phyloP scores from a whole-genome alignment of 352 stramenopile species.

The Phytophthora sp. region DNA sequence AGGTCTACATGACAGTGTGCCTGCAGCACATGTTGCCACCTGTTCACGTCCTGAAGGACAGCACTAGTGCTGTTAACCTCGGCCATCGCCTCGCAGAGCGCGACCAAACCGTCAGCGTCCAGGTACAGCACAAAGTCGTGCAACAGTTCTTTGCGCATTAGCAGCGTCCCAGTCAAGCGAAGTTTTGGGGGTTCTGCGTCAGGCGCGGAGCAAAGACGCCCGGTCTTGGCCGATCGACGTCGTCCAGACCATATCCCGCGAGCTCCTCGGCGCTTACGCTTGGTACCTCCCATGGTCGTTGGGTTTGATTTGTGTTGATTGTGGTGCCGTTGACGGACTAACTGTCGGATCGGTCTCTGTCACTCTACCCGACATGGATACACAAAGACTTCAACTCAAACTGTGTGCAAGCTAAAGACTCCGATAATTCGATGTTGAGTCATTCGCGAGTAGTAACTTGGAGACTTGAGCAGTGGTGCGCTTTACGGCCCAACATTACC shows the following conservation, averaged over 20 bases:
- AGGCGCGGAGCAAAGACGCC: slow-evolving; percentile 6
- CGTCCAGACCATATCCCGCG: slow-evolving; percentile 1
- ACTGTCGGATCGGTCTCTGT: slow-evolving; percentile 10
- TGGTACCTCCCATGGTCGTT: slow-evolving; percentile 14
- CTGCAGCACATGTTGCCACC: slow-evolving; percentile 30
- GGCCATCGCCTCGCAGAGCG: slow-evolving; percentile 20
- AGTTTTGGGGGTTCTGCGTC: neutral
- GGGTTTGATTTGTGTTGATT: neutral
- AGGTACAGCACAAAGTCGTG: slow-evolving; percentile 26
- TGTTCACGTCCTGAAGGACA: slow-evolving; percentile 9
- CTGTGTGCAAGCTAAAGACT: too few relatives aligned
- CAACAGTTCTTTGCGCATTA: slow-evolving; percentile 30
- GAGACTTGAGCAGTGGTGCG: too few relatives aligned
- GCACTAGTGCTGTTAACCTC: neutral
- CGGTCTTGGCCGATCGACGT: slow-evolving; percentile 19
- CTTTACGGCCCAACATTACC: too few relatives aligned
- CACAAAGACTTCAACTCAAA: slow-evolving; percentile 5
- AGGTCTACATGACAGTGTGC: slow-evolving; percentile 19
- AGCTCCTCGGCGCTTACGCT: neutral
- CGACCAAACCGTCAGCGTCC: slow-evolving; percentile 4
- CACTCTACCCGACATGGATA: slow-evolving; percentile 6
- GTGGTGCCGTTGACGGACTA: neutral
- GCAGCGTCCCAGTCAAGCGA: slow-evolving; percentile 9
- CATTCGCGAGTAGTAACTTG: too few relatives aligned
- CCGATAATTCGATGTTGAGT: too few relatives aligned